phyloP scores from a whole-genome alignment of 2,329 filamentous ascomycete genomes.

The Epichloe bromicola region DNA sequence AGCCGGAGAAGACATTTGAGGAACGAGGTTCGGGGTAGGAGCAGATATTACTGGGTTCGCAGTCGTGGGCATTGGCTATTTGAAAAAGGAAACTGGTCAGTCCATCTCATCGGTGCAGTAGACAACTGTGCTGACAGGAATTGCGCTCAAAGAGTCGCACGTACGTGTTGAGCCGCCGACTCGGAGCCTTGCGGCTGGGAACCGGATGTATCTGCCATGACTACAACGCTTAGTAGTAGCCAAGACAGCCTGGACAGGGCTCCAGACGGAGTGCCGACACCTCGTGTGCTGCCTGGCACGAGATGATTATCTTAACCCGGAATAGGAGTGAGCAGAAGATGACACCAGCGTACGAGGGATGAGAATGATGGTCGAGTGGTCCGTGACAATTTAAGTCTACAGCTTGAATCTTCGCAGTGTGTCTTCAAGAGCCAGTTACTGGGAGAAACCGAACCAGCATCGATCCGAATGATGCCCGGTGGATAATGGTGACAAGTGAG shows the following conservation, averaged over 20 bases:
- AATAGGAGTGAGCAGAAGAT: background rate
- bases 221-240: constrained; percentile 8
- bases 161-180: constrained; percentile 10
- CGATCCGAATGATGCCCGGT: background rate
- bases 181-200: constrained; percentile 11
- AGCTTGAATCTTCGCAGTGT: background rate
- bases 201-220: constrained; percentile 15
- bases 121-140: background rate
- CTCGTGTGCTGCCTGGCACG: background rate
- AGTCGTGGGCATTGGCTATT: constrained; percentile 11
- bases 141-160: constrained; percentile 1
- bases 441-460: background rate
- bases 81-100: constrained; percentile 1
- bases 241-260: constrained; percentile 6
- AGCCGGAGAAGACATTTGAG: constrained; percentile 61
- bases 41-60: constrained; percentile 15
- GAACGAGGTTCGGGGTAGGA: constrained; percentile 24
- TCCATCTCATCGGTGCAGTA: background rate
- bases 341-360: background rate
- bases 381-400: background rate
- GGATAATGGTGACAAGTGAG: background rate
- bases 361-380: background rate
- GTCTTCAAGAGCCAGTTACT: background rate
- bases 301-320: background rate
- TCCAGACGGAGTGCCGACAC: constrained; percentile 3